Conservation (phyloP, 2,329 filamentous ascomycete species). For the Fusarium luffae region DNA sequence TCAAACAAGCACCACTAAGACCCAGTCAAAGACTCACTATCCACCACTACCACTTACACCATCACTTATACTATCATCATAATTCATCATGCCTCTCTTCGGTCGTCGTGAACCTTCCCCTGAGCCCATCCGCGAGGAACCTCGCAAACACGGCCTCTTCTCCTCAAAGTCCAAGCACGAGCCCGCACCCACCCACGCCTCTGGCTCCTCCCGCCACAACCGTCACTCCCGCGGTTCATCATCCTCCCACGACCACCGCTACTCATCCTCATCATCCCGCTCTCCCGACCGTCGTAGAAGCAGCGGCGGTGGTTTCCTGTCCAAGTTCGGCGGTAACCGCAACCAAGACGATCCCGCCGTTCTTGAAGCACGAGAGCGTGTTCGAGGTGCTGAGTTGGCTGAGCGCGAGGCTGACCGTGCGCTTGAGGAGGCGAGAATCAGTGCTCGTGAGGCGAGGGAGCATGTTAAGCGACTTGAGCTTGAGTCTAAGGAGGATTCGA, state of each 20-base stretch:
- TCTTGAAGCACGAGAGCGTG: conserved; percentile 68
- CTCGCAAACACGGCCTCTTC: conserved; percentile 54
- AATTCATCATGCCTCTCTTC: conserved; percentile 49
- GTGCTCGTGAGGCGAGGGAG: conserved; percentile 71
- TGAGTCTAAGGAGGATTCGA: conserved; percentile 73
- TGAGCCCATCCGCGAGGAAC: conserved; percentile 47
- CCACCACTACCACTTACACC: neutral
- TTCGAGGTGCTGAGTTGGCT: conserved; percentile 70
- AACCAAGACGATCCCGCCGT: conserved; percentile 70
- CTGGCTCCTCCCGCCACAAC: conserved; percentile 40
- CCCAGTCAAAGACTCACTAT: neutral
- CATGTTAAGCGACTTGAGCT: conserved; percentile 71
- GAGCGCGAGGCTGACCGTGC: conserved; percentile 75
- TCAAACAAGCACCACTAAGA: conserved; percentile 11
- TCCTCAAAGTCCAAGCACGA: conserved; percentile 42
- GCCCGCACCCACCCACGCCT: conserved; percentile 41
- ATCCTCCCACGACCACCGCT: conserved; percentile 19
- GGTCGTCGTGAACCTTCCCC: conserved; percentile 47
- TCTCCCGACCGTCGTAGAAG: conserved; percentile 25
- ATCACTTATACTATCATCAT: neutral
- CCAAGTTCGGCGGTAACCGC: conserved; percentile 57
- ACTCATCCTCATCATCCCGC: conserved; percentile 17
- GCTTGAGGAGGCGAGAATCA: conserved; percentile 65
- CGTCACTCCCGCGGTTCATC: neutral
- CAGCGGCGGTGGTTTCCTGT: conserved; percentile 51